Conservation (phyloP, 2,329 filamentous ascomycete genomes). For the Colletotrichum somersetense region DNA sequence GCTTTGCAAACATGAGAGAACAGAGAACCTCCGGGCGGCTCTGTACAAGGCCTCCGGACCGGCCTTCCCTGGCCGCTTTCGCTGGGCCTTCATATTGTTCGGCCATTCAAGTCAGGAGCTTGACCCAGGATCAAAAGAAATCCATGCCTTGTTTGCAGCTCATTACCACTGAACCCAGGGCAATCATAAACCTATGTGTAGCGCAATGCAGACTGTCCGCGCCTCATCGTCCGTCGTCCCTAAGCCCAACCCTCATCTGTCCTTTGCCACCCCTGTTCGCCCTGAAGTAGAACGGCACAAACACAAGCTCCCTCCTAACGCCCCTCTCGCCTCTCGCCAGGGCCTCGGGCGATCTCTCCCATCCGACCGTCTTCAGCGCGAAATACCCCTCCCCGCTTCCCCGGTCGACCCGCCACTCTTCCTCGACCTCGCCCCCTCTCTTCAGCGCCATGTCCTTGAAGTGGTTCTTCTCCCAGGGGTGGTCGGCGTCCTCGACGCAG, state of each 20-base stretch:
- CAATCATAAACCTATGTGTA: neutral
- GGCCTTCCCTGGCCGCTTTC: neutral
- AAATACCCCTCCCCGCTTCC: conserved; percentile 48
- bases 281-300: conserved; percentile 68
- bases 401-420: conserved; percentile 44
- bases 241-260: conserved; percentile 63
- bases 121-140: neutral
- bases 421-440: conserved; percentile 40
- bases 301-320: conserved; percentile 53
- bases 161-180: accelerated
- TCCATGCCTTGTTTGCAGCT: neutral
- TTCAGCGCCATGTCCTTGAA: conserved; percentile 60
- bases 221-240: conserved; percentile 42
- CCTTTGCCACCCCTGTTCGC: conserved; percentile 67
- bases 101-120: neutral
- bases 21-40: neutral
- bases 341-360: conserved; percentile 42
- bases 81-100: neutral
- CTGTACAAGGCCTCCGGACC: neutral
- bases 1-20: neutral
- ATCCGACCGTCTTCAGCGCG: conserved; percentile 44
- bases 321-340: conserved; percentile 42
- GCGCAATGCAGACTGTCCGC: neutral
- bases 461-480: conserved; percentile 67
- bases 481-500: conserved; percentile 71